Conservation (phyloP, 306 rosid genomes). For the Oemleria cerasiformis region DNA sequence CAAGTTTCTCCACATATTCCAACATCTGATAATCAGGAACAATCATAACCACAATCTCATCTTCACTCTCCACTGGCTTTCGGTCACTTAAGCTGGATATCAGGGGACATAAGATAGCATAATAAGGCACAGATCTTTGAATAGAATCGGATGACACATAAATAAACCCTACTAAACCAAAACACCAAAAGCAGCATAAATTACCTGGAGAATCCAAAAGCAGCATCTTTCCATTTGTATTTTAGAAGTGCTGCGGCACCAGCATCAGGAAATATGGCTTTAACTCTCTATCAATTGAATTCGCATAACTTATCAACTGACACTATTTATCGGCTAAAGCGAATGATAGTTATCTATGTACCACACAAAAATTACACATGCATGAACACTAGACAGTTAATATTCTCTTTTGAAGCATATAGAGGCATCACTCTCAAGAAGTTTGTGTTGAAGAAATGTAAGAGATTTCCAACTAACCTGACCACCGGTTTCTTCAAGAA, state of each 20-base stretch:
- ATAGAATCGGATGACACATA: not conserved
- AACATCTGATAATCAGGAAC: conserved; percentile 97
- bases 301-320: conserved; percentile 28
- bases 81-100: conserved; percentile 82
- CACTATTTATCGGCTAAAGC: not conserved
- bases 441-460: no score
- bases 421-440: no score
- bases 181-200: conserved; percentile 5
- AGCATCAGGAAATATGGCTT: conserved; percentile 96
- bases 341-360: not conserved
- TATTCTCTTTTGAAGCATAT: no score
- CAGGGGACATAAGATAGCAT: conserved; percentile 21
- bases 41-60: conserved; percentile 91
- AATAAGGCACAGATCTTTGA: not conserved
- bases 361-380: not conserved
- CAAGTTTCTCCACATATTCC: conserved; percentile 78
- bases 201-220: conserved; percentile 84
- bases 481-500: conserved; percentile 54
- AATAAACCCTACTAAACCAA: not conserved
- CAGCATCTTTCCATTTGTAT: conserved; percentile 77
- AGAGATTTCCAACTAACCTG: conserved; percentile 47
- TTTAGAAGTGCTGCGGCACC: conserved; percentile 96
- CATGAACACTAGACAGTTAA: not conserved
- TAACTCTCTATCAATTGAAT: conserved; percentile 65
- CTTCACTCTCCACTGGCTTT: conserved; percentile 74